Base-by-base conservation (phyloP, 306 rosid species). In the Citrullus mucosospermus region DNA sequence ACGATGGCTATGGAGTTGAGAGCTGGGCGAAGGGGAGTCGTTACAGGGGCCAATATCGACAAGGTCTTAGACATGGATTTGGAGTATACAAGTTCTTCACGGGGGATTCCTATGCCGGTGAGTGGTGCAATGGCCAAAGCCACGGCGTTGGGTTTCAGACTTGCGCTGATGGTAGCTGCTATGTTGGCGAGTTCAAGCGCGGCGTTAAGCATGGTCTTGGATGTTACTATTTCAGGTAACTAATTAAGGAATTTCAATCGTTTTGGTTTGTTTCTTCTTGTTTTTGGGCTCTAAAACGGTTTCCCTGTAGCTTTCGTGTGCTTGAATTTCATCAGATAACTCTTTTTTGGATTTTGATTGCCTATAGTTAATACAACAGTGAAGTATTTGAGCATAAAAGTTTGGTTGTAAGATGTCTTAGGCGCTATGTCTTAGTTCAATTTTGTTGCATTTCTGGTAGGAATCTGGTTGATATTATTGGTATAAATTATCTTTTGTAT, bases 141-240 rank as follows among this genome's bases (percentile, higher is more conserved):
- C 96, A 91, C 83, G 99, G 99, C 5, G 68, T 96, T 8, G 99
- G 99, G 18, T 82, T 96, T 16, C 99, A 96, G 50, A 91, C 92
- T 81, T 96, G 99, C 85, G 84, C 98, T 5, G 99, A 96, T 83
- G 91, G 91, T 7, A 96, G 99, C 91, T 90, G 88, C 75, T 96
- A 88, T 73, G 80, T 89, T 70, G 99, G 99, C 13, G 89, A 88
- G 66, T 96, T 96, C 82, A 91, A 96, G 87, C 89, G 85, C 78
- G 99, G 96, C 14, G 97, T 92, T 61, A 96, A 92, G 85, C 99
- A 96, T 20, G 99, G 97, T 28, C 90, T 92, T 56, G 99, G 99
- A 0, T 92, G 92, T 79, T 96, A 96, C 93, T 97, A 90, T 79
- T 96, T 96, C 83, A 87, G 99, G 99, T 96, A 46, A 77, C 39